Evolutionary conservation across 306 rosid species (phyloP), one percentile per base, ranked within the genome.

Genomic region (Coriaria nepalensis): DNA sequence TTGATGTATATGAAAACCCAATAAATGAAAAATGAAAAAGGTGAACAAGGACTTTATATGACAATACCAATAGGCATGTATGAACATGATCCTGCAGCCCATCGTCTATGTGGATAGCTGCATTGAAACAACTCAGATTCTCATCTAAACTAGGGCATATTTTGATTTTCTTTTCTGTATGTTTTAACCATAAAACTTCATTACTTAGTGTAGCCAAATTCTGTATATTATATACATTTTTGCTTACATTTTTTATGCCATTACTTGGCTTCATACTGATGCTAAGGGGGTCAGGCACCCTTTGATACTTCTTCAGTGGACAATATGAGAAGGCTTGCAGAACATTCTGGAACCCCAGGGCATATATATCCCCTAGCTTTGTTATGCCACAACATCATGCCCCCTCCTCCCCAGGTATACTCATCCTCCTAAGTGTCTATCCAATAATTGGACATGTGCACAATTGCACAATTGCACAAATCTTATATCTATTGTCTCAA

Each of bases 321-420:
- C 70, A 92, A 85, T 69, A 87, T 92, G 75, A 76, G 94, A 70
- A 82, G 96, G 67, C 94, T 92, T 40, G 70, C 65, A 14, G 82
- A 92, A 56, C 79, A 92, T 73, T 82, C 94, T 43, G 87, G 80
- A 59, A 79, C 70, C 45, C 96, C 83, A 0, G 95, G 94, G 52
- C 96, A 86, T 63, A 65, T 92, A 62, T 92, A 73, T 78, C 94
- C 98, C 58, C 56, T 92, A 72, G 78, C 94, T 48, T 53, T 92
- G 58, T 50, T 86, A 64, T 82, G 98, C 62, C 70, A 80, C 37
- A 77, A 86, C 72, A 86, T 92, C 68, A 92, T 92, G 98, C 96
- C 98, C 6, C 98, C 98, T 65, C 98, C 98, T 10, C 66, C 5
- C 15, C 71, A 73, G 75, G 98, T 82, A 65, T 53, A 51, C 13